Evolutionary conservation across 495 filamentous ascomycete species (phyloP), one percentile per base, ranked within the genome.

Genomic region (Neohortaea acidophila): DNA sequence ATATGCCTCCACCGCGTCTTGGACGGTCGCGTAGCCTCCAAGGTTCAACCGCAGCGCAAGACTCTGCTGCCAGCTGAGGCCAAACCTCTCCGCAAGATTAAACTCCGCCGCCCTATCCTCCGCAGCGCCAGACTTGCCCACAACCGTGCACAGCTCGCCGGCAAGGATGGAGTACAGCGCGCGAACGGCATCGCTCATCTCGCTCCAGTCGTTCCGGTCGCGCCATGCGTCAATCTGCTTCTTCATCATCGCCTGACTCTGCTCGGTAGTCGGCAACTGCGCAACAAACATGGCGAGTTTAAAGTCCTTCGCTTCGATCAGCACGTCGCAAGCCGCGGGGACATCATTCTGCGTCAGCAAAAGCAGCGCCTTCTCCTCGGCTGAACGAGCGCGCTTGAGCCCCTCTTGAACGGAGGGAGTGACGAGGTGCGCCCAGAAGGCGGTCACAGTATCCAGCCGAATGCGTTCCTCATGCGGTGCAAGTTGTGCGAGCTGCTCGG

Each of bases 21-120:
- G 71, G 23, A 92, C 64, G 26, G 71, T 65, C 24, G 82, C 73
- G 8, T 67, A 63, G 29, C 74, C 81, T 26, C 70, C 73, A 55
- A 93, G 94, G 75, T 80, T 93, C 7, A 96, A 67, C 33, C 85
- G 73, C 15, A 97, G 67, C 11, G 82, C 91, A 54, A 97, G 93
- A 1, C 84, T 77, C 47, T 89, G 84, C 57, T 79, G 72, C 89
- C 89, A 97, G 54, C 91, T 78, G 22, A 97, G 63, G 6, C 75
- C 70, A 51, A 94, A 97, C 12, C 74, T 72, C 44, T 79, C 68
- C 3, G 81, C 76, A 38, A 94, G 77, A 25, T 71, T 65, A 47
- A 96, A 94, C 0, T 73, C 74, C 12, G 69, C 68, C 6, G 76
- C 69, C 32, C 78, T 70, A 58, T 94, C 79, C 55, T 97, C 89